Percentiles rank a stretch among this genome's conserved stretches.
These are phyloP conservation scores for Oryza officinalis DNA, from an alignment of 176 grass and related monocot genomes.

Conservation along the genomic window DNA sequence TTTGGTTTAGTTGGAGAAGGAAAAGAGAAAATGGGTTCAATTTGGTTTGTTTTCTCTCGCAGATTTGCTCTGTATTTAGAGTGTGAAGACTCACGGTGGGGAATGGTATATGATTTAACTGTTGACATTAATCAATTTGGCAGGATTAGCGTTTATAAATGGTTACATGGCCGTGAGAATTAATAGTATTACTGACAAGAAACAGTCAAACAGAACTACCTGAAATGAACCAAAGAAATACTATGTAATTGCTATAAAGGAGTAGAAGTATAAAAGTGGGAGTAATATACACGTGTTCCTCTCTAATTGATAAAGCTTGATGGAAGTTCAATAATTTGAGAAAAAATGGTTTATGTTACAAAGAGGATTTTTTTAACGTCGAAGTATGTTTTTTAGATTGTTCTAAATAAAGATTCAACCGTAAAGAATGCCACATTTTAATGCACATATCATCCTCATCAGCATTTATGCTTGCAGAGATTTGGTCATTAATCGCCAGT, in stretches of 20 bases:
- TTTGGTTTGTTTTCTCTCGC: background rate
- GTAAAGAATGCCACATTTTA: background rate
- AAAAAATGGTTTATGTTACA: too few relatives aligned
- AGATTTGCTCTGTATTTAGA: constrained; percentile 11
- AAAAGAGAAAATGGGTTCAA: background rate
- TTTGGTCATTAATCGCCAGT: background rate
- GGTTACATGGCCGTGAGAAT: background rate
- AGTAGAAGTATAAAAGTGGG: background rate
- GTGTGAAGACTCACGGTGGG: background rate
- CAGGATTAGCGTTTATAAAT: constrained; percentile 34
- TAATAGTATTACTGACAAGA: background rate
- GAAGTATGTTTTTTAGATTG: background rate
- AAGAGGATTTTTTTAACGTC: too few relatives aligned
- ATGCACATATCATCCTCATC: background rate
- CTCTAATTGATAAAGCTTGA: background rate
- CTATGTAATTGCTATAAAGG: too few relatives aligned
- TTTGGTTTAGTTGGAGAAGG: background rate
- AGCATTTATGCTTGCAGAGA: background rate
- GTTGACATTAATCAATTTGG: constrained; percentile 17
- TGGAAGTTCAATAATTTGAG: background rate
- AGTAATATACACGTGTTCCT: background rate
- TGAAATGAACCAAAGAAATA: background rate
- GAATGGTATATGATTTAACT: constrained; percentile 16
- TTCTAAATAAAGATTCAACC: background rate
- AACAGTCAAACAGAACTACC: background rate